These are phyloP conservation scores for Podosphaera xanthii DNA, from an alignment of 2,329 filamentous ascomycete genomes.

Conservation along the genomic window DNA sequence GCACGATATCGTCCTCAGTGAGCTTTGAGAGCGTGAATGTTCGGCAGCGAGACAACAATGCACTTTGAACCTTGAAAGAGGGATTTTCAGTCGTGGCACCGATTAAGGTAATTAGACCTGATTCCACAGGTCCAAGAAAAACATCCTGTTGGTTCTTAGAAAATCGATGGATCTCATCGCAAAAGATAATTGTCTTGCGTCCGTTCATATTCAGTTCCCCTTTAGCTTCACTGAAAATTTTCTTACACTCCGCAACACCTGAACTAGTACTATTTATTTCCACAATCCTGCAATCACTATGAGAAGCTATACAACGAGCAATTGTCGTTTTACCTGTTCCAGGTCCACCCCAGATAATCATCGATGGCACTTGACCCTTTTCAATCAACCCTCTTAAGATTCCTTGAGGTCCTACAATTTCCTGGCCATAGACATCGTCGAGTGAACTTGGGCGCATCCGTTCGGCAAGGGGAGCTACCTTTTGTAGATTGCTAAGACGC, in stretches of 20 bases:
- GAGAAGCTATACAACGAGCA: conserved; percentile 66
- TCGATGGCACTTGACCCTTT: conserved; percentile 65
- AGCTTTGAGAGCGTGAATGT: conserved; percentile 73
- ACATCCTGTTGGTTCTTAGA: conserved; percentile 78
- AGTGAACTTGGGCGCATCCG: conserved; percentile 72
- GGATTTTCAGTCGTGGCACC: conserved; percentile 96
- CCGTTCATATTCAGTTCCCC: conserved; percentile 64
- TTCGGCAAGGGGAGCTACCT: conserved; percentile 69
- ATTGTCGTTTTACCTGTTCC: conserved; percentile 83
- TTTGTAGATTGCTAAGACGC: conserved; percentile 39
- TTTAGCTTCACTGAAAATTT: conserved; percentile 65
- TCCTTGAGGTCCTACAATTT: conserved; percentile 67
- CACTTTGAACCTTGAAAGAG: conserved; percentile 75
- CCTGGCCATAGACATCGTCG: conserved; percentile 76
- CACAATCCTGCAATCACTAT: conserved; percentile 66
- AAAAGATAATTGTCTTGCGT: conserved; percentile 85
- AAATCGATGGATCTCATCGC: conserved; percentile 48
- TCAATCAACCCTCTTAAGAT: conserved; percentile 73
- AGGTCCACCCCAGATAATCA: conserved; percentile 78
- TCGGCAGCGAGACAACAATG: conserved; percentile 68
- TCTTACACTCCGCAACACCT: conserved; percentile 78
- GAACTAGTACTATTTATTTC: conserved; percentile 88
- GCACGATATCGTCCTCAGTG: conserved; percentile 43
- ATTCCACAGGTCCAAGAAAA: conserved; percentile 79
- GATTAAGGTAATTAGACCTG: conserved; percentile 72